Evolutionary conservation across 345 rosid genomes (phyloP).

Genomic region (Passiflora organensis): DNA sequence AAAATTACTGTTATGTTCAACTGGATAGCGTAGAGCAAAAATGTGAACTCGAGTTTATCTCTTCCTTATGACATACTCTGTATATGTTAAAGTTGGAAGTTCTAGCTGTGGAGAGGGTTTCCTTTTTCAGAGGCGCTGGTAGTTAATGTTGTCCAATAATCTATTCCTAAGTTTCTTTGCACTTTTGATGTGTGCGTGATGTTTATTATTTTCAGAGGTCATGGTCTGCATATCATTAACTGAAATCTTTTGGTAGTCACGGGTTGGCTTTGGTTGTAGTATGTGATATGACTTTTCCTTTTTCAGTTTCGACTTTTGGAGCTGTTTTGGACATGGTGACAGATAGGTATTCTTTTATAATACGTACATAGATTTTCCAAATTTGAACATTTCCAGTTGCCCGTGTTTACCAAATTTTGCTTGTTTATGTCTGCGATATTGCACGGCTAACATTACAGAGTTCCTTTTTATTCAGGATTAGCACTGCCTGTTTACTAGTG

Average conservation of each 20-base stretch:
- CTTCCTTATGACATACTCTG: too few species aligned
- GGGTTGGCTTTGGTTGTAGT: not conserved
- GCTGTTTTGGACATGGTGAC: slow-evolving; percentile 97
- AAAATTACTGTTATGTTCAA: too few species aligned
- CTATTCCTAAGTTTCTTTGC: not conserved
- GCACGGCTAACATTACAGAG: slow-evolving; percentile 11
- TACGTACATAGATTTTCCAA: not conserved
- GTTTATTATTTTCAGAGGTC: not conserved
- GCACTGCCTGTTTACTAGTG: slow-evolving; percentile 92
- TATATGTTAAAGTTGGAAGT: too few species aligned
- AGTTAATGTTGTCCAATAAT: too few species aligned
- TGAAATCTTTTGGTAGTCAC: not conserved
- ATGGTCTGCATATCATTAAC: not conserved
- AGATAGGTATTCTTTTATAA: slow-evolving; percentile 50
- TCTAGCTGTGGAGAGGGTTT: not conserved
- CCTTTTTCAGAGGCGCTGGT: not conserved
- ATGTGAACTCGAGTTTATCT: too few species aligned
- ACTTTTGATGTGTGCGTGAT: not conserved
- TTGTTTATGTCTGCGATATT: not conserved
- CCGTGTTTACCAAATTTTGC: not conserved
- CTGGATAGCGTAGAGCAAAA: too few species aligned
- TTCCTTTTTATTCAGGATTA: slow-evolving; percentile 54
- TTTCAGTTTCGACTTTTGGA: slow-evolving; percentile 89
- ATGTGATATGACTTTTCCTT: slow-evolving; percentile 17
- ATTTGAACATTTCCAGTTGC: not conserved